These are phyloP conservation scores for Condylostoma magnum DNA, from an alignment of 169 alveolate genomes.

Conservation along the genomic window DNA sequence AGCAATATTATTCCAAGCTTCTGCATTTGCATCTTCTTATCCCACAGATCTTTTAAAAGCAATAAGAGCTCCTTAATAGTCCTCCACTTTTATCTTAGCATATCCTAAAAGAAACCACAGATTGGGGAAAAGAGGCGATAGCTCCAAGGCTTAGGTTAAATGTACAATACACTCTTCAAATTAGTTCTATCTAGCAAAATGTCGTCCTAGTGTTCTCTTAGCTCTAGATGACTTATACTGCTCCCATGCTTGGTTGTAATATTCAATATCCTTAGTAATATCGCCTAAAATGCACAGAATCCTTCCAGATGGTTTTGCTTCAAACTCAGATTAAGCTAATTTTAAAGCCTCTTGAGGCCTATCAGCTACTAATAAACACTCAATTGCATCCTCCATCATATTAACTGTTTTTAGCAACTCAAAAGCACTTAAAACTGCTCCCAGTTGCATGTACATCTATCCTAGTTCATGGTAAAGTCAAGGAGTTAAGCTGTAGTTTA, in stretches of 20 bases:
- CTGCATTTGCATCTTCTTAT: conserved; percentile 84
- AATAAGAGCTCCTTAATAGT: conserved; percentile 68
- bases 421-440: conserved; percentile 82
- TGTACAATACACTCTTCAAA: conserved; percentile 71
- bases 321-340: conserved; percentile 72
- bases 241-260: conserved; percentile 86
- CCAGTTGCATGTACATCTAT: conserved; percentile 67
- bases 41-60: conserved; percentile 82
- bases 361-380: conserved; percentile 83
- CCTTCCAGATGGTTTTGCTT: conserved; percentile 76
- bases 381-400: conserved; percentile 90
- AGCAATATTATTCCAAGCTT: conserved; percentile 94
- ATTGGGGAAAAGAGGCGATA: conserved; percentile 80
- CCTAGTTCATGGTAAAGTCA: conserved; percentile 71
- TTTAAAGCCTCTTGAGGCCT: conserved; percentile 75
- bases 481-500: conserved; percentile 69
- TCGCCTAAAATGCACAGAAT: conserved; percentile 89
- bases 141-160: conserved; percentile 74
- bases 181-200: conserved; percentile 50
- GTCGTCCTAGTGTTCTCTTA: conserved; percentile 82
- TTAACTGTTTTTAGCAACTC: conserved; percentile 78
- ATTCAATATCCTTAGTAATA: conserved; percentile 64
- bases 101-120: conserved; percentile 90
- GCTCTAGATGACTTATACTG: conserved; percentile 85
- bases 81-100: conserved; percentile 74